A percentile compares a stretch with the other conserved stretches of the same genome.
Conservation (phyloP, 257 asterid genomes). For the Ehretia macrophylla region DNA sequence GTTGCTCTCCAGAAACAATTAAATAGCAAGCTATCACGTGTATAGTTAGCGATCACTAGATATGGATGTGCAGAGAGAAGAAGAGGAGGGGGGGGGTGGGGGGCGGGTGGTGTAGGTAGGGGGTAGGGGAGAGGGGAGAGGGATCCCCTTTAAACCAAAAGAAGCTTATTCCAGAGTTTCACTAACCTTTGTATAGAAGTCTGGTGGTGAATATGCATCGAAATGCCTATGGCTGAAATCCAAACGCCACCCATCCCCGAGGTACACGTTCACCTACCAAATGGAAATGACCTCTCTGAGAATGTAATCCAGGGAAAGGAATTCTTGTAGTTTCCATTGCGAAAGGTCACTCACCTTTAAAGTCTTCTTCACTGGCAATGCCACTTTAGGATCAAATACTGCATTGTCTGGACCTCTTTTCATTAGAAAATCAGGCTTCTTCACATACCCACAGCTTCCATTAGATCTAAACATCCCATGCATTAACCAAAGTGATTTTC, state of each 20-base stretch:
- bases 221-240: slow-evolving; percentile 98
- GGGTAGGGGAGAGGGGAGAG: too few relatives aligned
- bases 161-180: too few relatives aligned
- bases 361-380: slow-evolving; percentile 60
- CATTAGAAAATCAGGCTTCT: slow-evolving; percentile 75
- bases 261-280: slow-evolving; percentile 62
- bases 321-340: not conserved
- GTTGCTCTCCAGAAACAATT: too few relatives aligned
- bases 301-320: not conserved
- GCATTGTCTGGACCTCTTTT: slow-evolving; percentile 35
- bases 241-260: slow-evolving; percentile 98
- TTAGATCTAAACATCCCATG: slow-evolving; percentile 93
- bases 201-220: slow-evolving; percentile 89
- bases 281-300: not conserved
- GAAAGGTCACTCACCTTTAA: slow-evolving; percentile 50
- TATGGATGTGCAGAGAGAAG: too few relatives aligned
- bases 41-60: too few relatives aligned
- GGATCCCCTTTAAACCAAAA: too few relatives aligned
- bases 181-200: slow-evolving; percentile 88
- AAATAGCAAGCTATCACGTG: too few relatives aligned
- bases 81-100: too few relatives aligned
- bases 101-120: too few relatives aligned
- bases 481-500: slow-evolving; percentile 92
- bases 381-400: slow-evolving; percentile 72
- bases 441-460: slow-evolving; percentile 83